These are phyloP conservation scores for Barnettozyma pratensis DNA, from an alignment of 805 yeast genomes.

Conservation along the genomic window DNA sequence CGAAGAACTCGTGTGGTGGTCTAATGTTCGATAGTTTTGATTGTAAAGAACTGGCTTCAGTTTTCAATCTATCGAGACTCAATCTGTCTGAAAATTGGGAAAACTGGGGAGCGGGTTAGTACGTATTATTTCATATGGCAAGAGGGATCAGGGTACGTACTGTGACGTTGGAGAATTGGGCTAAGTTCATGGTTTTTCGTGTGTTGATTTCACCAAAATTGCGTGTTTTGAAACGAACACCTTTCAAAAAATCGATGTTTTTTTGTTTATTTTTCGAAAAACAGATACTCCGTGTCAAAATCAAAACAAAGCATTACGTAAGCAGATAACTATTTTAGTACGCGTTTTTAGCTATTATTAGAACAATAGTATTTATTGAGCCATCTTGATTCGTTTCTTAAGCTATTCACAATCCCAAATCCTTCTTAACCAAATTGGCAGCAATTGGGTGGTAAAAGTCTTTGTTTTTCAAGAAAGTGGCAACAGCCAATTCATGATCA, in stretches of 20 bases:
- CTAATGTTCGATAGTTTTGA: constrained; percentile 64
- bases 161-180: constrained; percentile 34
- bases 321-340: too few relatives aligned
- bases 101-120: constrained; percentile 23
- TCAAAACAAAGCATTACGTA: too few relatives aligned
- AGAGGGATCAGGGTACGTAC: constrained; percentile 26
- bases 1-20: constrained; percentile 93
- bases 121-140: too few relatives aligned
- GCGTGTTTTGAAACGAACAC: not conserved
- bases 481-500: constrained; percentile 58
- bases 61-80: constrained; percentile 43
- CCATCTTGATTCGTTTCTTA: too few relatives aligned
- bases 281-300: not conserved
- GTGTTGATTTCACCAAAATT: not conserved
- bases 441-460: constrained; percentile 80
- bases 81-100: constrained; percentile 42
- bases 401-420: constrained; percentile 42
- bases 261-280: not conserved
- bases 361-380: too few relatives aligned
- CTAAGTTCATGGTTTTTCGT: constrained; percentile 26
- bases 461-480: constrained; percentile 57
- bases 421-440: constrained; percentile 76
- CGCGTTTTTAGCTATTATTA: too few relatives aligned
- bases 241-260: not conserved
- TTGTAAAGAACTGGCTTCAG: constrained; percentile 52